A percentile compares a stretch with the other conserved stretches of the same genome.
These are phyloP conservation scores for Teratosphaeria epicoccoides DNA, from an alignment of 2,329 filamentous ascomycete genomes.

Conservation along the genomic window DNA sequence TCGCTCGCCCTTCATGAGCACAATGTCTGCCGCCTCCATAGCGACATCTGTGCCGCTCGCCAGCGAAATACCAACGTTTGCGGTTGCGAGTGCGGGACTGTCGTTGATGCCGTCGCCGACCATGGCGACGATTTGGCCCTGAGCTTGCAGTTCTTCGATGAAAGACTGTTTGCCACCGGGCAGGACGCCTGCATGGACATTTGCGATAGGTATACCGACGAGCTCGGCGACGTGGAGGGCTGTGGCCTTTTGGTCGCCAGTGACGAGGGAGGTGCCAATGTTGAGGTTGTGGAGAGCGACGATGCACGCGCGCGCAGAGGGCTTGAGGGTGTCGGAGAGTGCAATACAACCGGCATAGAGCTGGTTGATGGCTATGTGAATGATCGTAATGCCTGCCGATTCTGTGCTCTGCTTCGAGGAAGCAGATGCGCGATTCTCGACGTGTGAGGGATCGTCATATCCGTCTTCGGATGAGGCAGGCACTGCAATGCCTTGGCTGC, in stretches of 20 bases:
- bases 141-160: slow-evolving; percentile 61
- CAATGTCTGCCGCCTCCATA: slow-evolving; percentile 92
- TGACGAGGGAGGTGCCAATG: slow-evolving; percentile 82
- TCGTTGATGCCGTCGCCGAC: slow-evolving; percentile 98
- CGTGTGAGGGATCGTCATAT: slow-evolving; percentile 35
- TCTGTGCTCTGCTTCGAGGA: slow-evolving; percentile 27
- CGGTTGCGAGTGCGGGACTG: slow-evolving; percentile 84
- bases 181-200: slow-evolving; percentile 78
- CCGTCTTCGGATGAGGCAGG: slow-evolving; percentile 44
- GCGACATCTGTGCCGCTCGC: slow-evolving; percentile 89
- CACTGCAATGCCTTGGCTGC: slow-evolving; percentile 57
- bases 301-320: slow-evolving; percentile 70
- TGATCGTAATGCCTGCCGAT: slow-evolving; percentile 67
- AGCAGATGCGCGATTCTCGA: slow-evolving; percentile 23
- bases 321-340: slow-evolving; percentile 84
- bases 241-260: slow-evolving; percentile 78
- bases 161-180: slow-evolving; percentile 87
- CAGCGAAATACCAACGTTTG: slow-evolving; percentile 87
- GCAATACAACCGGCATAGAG: slow-evolving; percentile 71
- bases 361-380: slow-evolving; percentile 80
- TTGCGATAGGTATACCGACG: slow-evolving; percentile 65
- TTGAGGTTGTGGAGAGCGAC: slow-evolving; percentile 74
- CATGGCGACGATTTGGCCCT: slow-evolving; percentile 80
- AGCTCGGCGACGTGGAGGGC: slow-evolving; percentile 72
- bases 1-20: slow-evolving; percentile 86